Evolutionary conservation across 2,329 filamentous ascomycete genomes (phyloP).

Genomic region (Paraphoma sp.): DNA sequence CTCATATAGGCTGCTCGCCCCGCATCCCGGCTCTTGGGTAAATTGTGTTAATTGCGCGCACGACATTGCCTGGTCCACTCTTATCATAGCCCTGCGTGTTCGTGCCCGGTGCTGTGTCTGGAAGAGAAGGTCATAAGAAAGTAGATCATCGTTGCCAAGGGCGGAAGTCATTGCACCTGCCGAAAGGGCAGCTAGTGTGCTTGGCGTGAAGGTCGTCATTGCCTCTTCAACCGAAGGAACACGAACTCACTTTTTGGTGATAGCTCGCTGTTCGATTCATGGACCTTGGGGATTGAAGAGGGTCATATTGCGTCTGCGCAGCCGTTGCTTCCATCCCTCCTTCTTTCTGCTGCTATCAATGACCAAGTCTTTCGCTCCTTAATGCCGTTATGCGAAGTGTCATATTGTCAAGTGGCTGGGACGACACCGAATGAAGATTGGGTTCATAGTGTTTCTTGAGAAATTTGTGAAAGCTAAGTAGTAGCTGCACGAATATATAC

Average conservation of each 20-base stretch:
- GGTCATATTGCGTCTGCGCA: too few species aligned
- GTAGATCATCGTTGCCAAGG: conserved; percentile 34
- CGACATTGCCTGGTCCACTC: conserved; percentile 21
- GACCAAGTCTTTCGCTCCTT: too few species aligned
- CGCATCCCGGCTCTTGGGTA: conserved; percentile 14
- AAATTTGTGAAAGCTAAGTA: too few species aligned
- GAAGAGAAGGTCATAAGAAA: conserved; percentile 43
- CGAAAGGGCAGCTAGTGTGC: conserved; percentile 26
- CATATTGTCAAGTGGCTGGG: too few species aligned
- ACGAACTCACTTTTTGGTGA: not conserved
- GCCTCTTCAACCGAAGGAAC: not conserved
- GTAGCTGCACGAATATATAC: too few species aligned
- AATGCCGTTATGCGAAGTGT: too few species aligned
- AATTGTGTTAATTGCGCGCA: conserved; percentile 21
- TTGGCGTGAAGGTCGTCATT: conserved; percentile 24
- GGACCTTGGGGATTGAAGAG: too few species aligned
- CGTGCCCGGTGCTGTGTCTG: conserved; percentile 28
- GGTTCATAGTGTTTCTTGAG: too few species aligned
- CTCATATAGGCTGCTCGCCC: conserved; percentile 21
- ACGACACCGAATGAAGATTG: too few species aligned
- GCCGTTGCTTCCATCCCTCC: too few species aligned
- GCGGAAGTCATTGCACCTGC: conserved; percentile 37
- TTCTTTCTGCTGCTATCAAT: too few species aligned
- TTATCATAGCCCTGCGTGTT: conserved; percentile 23
- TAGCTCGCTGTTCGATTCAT: too few species aligned